Evolutionary conservation across 805 yeast genomes (phyloP), one percentile per base, ranked within the genome.

Genomic region (Candida takata): DNA sequence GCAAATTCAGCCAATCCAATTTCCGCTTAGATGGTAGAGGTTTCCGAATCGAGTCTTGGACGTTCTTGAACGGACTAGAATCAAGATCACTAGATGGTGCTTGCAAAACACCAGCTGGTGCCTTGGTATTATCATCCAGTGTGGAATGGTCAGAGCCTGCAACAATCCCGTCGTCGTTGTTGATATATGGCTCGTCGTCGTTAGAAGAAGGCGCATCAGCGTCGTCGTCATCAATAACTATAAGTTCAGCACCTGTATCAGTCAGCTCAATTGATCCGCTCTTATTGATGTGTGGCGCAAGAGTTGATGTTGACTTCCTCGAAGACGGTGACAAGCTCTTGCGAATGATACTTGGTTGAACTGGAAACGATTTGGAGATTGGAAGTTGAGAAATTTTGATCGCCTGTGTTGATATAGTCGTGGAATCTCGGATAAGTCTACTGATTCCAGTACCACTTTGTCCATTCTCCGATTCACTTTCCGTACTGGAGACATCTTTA

Each of bases 331-430:
- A 27, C 29, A 27, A 3, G 7, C 16, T 27, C 18, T 15, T 13
- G 23, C 23, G 7, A 20, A 20, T 10, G 23, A 20, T 20, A 20
- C 23, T 20, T 20, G 2, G 23, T 20, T 7, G 23, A 20, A 20
- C 10, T 8, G 10, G 9, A 8, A 20, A 20, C 7, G 23, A 7
- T 10, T 20, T 20, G 9, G 23, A 20, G 7, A 20, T 20, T 20
- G 10, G 23, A 10, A 20, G 23, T 10, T 20, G 23, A 13, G 19
- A 24, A 5, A 19, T 8, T 12, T 20, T 20, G 20, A 37, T 33
- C 24, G 24, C 26, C 13, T 33, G 36, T 13, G 34, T 33, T 18
- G 36, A 28, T 24, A 34, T 34, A 12, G 24, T 16, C 15, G 19
- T 32, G 19, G 36, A 17, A 24, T 31, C 35, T 5, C 27, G 20